Evolutionary conservation across 495 filamentous ascomycete genomes (phyloP).

Genomic region (Saxophila tyrrhenica): DNA sequence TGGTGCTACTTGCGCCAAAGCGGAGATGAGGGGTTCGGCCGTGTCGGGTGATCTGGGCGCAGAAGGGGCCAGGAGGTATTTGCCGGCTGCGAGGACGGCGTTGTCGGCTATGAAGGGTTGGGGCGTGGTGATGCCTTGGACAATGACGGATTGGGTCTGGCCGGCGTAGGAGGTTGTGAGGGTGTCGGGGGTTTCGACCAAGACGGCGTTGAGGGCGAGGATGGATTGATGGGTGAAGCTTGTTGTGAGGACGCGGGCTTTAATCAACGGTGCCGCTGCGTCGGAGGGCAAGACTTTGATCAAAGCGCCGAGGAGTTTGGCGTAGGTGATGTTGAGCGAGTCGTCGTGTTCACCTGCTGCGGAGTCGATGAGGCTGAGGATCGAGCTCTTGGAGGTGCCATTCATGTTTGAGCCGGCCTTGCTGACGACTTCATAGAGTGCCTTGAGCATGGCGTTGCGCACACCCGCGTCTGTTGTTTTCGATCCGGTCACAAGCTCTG

Average conservation of each 20-base stretch:
- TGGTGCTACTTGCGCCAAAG: constrained; percentile 58
- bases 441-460: constrained; percentile 93
- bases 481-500: constrained; percentile 83
- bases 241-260: constrained; percentile 64
- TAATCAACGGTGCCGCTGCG: constrained; percentile 56
- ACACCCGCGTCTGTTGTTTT: constrained; percentile 84
- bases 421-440: constrained; percentile 87
- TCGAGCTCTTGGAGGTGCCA: constrained; percentile 67
- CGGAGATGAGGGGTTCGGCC: constrained; percentile 66
- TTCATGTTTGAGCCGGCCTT: constrained; percentile 93
- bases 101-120: constrained; percentile 72
- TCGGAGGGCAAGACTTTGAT: constrained; percentile 68
- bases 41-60: constrained; percentile 51
- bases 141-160: constrained; percentile 63
- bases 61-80: constrained; percentile 64
- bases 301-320: constrained; percentile 75
- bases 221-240: constrained; percentile 59
- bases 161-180: constrained; percentile 54
- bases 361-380: constrained; percentile 73
- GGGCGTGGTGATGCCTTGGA: constrained; percentile 69
- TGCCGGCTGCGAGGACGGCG: constrained; percentile 85
- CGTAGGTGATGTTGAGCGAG: constrained; percentile 73
- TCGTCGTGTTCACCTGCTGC: constrained; percentile 53
- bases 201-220: constrained; percentile 75
- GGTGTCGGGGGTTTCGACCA: constrained; percentile 62